Evolutionary conservation across 2,329 filamentous ascomycete genomes (phyloP).

Genomic region (Graphiopsis chlorocephala): DNA sequence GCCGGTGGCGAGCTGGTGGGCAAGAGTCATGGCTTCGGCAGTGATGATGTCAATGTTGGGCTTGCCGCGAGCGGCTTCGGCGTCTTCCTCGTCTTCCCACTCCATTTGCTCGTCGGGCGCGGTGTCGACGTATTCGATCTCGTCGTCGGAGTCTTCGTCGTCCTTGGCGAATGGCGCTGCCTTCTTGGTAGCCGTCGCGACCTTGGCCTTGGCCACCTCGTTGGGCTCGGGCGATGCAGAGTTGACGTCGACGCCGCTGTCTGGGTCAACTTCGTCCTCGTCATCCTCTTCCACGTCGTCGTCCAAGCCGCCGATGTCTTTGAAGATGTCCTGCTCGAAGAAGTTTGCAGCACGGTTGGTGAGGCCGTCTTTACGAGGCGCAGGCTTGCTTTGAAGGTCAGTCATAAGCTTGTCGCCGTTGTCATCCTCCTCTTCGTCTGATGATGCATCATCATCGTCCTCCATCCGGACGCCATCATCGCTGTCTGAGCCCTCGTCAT

Average conservation of each 20-base stretch:
- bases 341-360: slow-evolving; percentile 84
- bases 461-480: slow-evolving; percentile 49
- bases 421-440: slow-evolving; percentile 52
- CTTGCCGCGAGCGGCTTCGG: slow-evolving; percentile 45
- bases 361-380: slow-evolving; percentile 52
- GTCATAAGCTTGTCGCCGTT: slow-evolving; percentile 53
- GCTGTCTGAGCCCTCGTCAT: slow-evolving; percentile 53
- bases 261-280: slow-evolving; percentile 37
- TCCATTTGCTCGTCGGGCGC: slow-evolving; percentile 32
- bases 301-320: slow-evolving; percentile 68
- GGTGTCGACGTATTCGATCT: slow-evolving; percentile 32
- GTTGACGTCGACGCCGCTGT: slow-evolving; percentile 41
- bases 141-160: slow-evolving; percentile 26
- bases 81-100: slow-evolving; percentile 39
- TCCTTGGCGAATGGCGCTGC: slow-evolving; percentile 22
- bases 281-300: slow-evolving; percentile 50
- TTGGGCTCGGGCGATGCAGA: slow-evolving; percentile 27
- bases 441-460: slow-evolving; percentile 62
- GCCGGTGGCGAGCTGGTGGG: slow-evolving; percentile 85
- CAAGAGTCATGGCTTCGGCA: slow-evolving; percentile 97
- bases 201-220: slow-evolving; percentile 12
- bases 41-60: slow-evolving; percentile 96
- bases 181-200: slow-evolving; percentile 19
- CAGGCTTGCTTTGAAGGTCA: slow-evolving; percentile 53
- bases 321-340: slow-evolving; percentile 94